These are phyloP conservation scores for California macrophylla DNA, from an alignment of 441 rosid species.

Conservation along the genomic window DNA sequence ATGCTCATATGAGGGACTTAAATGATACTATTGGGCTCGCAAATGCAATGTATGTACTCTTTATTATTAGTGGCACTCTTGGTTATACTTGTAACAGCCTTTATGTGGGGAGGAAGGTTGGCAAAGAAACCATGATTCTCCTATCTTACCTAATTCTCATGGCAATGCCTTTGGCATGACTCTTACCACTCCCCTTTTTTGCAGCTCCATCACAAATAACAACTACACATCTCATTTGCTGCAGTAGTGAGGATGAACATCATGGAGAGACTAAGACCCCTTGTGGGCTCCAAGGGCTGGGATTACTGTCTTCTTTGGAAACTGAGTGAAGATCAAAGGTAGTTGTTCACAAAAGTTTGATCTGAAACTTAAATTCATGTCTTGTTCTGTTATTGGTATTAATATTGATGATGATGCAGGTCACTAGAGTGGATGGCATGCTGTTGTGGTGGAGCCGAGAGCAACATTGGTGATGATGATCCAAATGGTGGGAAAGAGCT, in stretches of 20 bases:
- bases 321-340: slow-evolving; percentile 78
- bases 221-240: background rate
- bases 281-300: slow-evolving; percentile 66
- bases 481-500: slow-evolving; percentile 35
- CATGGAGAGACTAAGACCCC: slow-evolving; percentile 57
- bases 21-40: slow-evolving; percentile 54
- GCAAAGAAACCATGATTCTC: background rate
- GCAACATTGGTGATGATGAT: background rate
- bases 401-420: slow-evolving; percentile 20
- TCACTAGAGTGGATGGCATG: slow-evolving; percentile 69
- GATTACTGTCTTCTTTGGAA: slow-evolving; percentile 79
- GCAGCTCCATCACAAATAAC: background rate
- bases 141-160: background rate
- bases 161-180: background rate
- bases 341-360: background rate
- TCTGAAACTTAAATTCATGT: too few relatives aligned
- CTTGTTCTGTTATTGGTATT: background rate
- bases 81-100: background rate
- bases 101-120: background rate
- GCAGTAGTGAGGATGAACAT: slow-evolving; percentile 14
- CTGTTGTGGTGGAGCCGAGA: slow-evolving; percentile 59
- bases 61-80: too few relatives aligned
- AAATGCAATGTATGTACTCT: slow-evolving; percentile 44
- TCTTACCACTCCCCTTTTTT: background rate
- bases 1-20: slow-evolving; percentile 39